Conservation (phyloP, 2,329 filamentous ascomycete genomes). For the Fusarium sp. region DNA sequence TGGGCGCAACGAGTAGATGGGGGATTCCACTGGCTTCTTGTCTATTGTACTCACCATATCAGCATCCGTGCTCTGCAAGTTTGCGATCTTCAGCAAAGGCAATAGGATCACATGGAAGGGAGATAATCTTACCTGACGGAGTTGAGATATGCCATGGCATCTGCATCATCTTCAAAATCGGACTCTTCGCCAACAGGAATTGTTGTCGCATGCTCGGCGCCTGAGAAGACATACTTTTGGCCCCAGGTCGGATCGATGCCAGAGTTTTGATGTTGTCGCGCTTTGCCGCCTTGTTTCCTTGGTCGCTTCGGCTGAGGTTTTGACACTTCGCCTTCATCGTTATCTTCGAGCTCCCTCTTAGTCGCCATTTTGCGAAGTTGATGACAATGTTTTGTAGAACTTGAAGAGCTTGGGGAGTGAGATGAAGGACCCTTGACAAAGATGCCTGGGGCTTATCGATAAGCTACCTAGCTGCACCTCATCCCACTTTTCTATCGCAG, state of each 20-base stretch:
- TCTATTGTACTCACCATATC: constrained; percentile 72
- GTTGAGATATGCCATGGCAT: constrained; percentile 79
- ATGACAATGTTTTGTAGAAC: constrained; percentile 15
- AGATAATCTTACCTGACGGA: constrained; percentile 75
- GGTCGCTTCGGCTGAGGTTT: constrained; percentile 50
- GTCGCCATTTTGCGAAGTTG: constrained; percentile 50
- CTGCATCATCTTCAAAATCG: constrained; percentile 77
- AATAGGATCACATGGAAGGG: constrained; percentile 3
- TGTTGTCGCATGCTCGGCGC: constrained; percentile 66
- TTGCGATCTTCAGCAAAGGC: constrained; percentile 51
- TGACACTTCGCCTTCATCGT: constrained; percentile 50
- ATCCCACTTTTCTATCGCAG: constrained; percentile 35
- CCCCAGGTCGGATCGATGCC: constrained; percentile 76
- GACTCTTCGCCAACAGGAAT: constrained; percentile 69
- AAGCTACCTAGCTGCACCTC: constrained; percentile 25
- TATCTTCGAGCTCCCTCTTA: constrained; percentile 55
- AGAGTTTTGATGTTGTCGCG: constrained; percentile 60
- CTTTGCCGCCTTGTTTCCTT: constrained; percentile 53
- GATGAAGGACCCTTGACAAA: constrained; percentile 24
- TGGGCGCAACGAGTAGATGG: constrained; percentile 76
- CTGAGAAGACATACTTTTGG: constrained; percentile 80
- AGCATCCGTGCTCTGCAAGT: constrained; percentile 55
- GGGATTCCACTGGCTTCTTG: constrained; percentile 83
- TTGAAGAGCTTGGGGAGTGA: constrained; percentile 17
- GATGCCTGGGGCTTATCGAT: constrained; percentile 43